Conservation (phyloP, 2,329 filamentous ascomycete genomes). For the Aspergillus neotritici region DNA sequence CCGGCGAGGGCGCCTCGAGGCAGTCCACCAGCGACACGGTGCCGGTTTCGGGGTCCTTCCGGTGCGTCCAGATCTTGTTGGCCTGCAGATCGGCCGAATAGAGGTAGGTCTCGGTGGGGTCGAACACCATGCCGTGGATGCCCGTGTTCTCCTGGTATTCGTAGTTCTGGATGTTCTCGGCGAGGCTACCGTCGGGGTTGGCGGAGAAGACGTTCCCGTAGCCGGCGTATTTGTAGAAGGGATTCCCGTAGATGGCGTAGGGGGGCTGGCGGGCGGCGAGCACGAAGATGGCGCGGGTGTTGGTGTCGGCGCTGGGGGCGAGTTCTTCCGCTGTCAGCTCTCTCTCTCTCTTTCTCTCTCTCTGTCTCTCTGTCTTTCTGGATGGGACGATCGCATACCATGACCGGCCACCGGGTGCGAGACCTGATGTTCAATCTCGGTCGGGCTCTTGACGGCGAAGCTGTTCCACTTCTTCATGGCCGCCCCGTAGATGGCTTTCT, state of each 20-base stretch:
- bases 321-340: constrained; percentile 46
- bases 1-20: constrained; percentile 62
- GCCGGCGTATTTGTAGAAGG: constrained; percentile 81
- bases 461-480: constrained; percentile 93
- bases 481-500: constrained; percentile 80
- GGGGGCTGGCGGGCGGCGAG: constrained; percentile 72
- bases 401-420: constrained; percentile 73
- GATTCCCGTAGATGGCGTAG: constrained; percentile 80
- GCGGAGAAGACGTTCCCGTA: constrained; percentile 64
- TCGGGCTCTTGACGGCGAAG: constrained; percentile 68
- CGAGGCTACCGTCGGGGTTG: constrained; percentile 36
- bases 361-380: no score
- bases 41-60: constrained; percentile 58
- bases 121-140: constrained; percentile 47
- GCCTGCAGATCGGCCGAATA: constrained; percentile 46
- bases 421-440: constrained; percentile 67
- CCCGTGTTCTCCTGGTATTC: constrained; percentile 41
- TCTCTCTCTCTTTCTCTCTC: no score
- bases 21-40: constrained; percentile 64
- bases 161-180: constrained; percentile 42
- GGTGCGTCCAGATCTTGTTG: constrained; percentile 69
- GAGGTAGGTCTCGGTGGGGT: constrained; percentile 40
- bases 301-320: constrained; percentile 64
- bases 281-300: constrained; percentile 84
- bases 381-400: constrained; percentile 46